phyloP scores from a whole-genome alignment of 2,329 filamentous ascomycete species.

The Aspergillus neoniger region DNA sequence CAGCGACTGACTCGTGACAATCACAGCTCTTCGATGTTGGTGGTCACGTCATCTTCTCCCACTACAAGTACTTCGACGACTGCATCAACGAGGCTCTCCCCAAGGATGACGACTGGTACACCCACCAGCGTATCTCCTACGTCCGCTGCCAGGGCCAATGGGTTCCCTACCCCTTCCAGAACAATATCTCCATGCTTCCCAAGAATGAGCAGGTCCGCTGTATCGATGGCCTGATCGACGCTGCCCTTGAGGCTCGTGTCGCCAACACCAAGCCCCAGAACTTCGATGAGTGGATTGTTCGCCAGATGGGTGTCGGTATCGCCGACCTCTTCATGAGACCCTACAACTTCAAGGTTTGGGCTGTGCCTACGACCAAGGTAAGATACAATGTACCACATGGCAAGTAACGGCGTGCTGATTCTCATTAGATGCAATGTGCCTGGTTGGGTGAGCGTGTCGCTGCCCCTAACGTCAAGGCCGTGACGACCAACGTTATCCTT shows the following conservation, averaged over 20 bases:
- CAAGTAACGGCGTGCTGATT: slow-evolving; percentile 12
- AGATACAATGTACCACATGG: slow-evolving; percentile 24
- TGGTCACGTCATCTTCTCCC: slow-evolving; percentile 97
- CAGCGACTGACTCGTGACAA: slow-evolving; percentile 18
- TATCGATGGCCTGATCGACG: slow-evolving; percentile 94
- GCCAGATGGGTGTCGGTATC: slow-evolving; percentile 85
- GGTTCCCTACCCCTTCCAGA: slow-evolving; percentile 99
- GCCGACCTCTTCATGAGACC: slow-evolving; percentile 98
- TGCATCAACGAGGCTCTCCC: slow-evolving; percentile 96
- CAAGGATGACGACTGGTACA: slow-evolving; percentile 92
- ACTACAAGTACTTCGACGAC: slow-evolving; percentile 99
- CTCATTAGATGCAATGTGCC: slow-evolving; percentile 86
- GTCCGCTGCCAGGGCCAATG: slow-evolving; percentile 94
- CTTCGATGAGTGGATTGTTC: slow-evolving; percentile 98
- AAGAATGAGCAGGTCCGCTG: slow-evolving; percentile 96
- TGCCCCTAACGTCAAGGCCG: slow-evolving; percentile 89
- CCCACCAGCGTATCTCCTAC: slow-evolving; percentile 97
- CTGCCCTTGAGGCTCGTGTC: slow-evolving; percentile 82
- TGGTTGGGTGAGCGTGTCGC: slow-evolving; percentile 99
- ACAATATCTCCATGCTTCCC: slow-evolving; percentile 98
- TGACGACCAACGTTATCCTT: slow-evolving; percentile 91
- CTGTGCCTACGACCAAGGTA: slow-evolving; percentile 95
- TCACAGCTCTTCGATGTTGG: slow-evolving; percentile 93
- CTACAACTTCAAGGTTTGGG: slow-evolving; percentile 99
- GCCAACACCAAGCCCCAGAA: slow-evolving; percentile 89